Evolutionary conservation across 345 rosid species (phyloP).

Genomic region (Psidium friedrichsthalianum): DNA sequence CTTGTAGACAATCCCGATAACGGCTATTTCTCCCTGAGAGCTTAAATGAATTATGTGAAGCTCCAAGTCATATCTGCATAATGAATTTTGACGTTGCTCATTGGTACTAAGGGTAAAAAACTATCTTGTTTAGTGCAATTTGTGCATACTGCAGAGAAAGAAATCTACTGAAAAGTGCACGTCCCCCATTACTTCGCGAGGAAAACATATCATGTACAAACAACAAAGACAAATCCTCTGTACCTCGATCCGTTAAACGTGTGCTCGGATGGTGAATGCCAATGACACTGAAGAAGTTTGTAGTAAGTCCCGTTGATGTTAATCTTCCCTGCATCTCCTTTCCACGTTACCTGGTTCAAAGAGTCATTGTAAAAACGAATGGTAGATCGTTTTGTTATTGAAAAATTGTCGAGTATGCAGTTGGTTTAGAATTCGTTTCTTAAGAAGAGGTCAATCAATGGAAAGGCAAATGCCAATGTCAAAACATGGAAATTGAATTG

Average conservation of each 20-base stretch:
- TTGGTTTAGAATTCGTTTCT: background rate
- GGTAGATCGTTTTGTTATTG: background rate
- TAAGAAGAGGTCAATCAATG: background rate
- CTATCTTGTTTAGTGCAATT: background rate
- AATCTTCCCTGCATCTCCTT: constrained; percentile 54
- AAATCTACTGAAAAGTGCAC: background rate
- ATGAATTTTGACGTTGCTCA: background rate
- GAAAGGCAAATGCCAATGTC: background rate
- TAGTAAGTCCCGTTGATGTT: constrained; percentile 33
- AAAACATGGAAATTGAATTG: background rate
- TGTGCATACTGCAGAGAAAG: background rate
- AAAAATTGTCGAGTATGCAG: background rate
- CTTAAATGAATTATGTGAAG: constrained; percentile 49
- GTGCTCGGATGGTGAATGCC: constrained; percentile 76
- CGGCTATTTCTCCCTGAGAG: constrained; percentile 26
- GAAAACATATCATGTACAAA: background rate
- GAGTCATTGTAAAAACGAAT: background rate
- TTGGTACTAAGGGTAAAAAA: background rate
- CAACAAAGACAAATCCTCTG: background rate
- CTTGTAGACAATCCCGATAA: constrained; percentile 37
- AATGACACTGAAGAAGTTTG: constrained; percentile 43
- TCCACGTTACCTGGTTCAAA: constrained; percentile 43
- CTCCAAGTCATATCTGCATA: constrained; percentile 35
- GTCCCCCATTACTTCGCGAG: background rate
- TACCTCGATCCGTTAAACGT: constrained; percentile 46